Evolutionary conservation across 2,329 filamentous ascomycete species (phyloP).

Genomic region (Myriosclerotinia curreyana): DNA sequence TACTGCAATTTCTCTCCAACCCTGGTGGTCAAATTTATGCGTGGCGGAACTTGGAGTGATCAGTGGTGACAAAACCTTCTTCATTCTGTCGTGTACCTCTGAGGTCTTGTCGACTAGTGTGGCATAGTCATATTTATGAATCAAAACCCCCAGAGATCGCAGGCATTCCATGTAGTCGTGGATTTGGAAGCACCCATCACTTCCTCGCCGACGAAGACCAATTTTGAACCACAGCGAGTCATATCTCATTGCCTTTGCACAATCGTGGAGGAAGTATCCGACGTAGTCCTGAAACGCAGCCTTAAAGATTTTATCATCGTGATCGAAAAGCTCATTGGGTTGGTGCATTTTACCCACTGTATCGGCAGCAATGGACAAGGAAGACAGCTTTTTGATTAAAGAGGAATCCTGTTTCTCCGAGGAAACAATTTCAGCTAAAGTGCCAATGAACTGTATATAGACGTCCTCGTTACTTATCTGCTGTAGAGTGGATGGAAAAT

Average conservation of each 20-base stretch:
- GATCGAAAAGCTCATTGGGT: constrained; percentile 32
- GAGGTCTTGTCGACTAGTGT: neutral
- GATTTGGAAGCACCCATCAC: constrained; percentile 16
- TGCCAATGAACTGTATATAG: constrained; percentile 2
- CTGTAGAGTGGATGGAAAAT: constrained; percentile 23
- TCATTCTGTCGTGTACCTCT: neutral
- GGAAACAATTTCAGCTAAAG: neutral
- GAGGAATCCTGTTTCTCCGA: neutral
- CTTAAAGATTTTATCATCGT: constrained; percentile 31
- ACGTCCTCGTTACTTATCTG: neutral
- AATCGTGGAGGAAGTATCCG: constrained; percentile 30
- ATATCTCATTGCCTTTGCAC: constrained; percentile 21
- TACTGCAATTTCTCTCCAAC: constrained; percentile 24
- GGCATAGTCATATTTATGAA: neutral
- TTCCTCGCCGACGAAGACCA: constrained; percentile 27
- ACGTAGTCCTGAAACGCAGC: constrained; percentile 34
- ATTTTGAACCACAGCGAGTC: constrained; percentile 28
- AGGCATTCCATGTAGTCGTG: constrained; percentile 33
- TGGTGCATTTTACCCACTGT: constrained; percentile 25
- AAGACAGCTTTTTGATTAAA: neutral
- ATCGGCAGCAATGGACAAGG: constrained; percentile 29
- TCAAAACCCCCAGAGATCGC: neutral
- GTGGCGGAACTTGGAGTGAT: constrained; percentile 20
- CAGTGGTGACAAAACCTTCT: constrained; percentile 25
- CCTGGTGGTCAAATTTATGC: neutral